A percentile compares a stretch with the other conserved stretches of the same genome.
These are phyloP conservation scores for Penicillium bovifimosum DNA, from an alignment of 495 filamentous ascomycete species.

Conservation along the genomic window DNA sequence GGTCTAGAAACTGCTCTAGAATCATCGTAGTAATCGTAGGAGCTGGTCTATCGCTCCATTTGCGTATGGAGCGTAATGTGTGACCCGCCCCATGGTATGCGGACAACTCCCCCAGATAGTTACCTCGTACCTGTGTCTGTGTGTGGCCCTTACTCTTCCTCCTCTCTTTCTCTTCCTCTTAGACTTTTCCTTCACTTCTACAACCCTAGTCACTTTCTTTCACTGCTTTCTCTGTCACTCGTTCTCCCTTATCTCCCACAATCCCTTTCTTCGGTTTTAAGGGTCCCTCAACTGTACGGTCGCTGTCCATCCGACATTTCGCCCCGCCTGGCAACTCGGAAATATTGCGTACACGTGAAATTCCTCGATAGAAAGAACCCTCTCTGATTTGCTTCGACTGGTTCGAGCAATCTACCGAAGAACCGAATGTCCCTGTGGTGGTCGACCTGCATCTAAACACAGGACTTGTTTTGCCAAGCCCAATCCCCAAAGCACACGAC, in stretches of 20 bases:
- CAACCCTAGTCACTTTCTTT: not conserved
- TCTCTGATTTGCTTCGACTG: conserved; percentile 3
- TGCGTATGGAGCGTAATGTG: not conserved
- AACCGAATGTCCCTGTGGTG: conserved; percentile 8
- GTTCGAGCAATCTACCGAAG: conserved; percentile 5
- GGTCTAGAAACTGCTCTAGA: conserved; percentile 1
- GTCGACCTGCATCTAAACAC: not conserved
- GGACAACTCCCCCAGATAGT: conserved; percentile 5
- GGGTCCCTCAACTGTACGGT: not conserved
- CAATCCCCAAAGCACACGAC: conserved; percentile 13
- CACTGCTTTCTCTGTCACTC: not conserved
- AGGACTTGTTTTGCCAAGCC: conserved; percentile 19
- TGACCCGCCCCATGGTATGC: conserved; percentile 8
- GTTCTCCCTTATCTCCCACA: not conserved
- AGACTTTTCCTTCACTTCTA: conserved; percentile 5
- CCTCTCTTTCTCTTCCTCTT: not conserved
- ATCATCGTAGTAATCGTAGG: conserved; percentile 1
- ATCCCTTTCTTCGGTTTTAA: not conserved
- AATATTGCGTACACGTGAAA: not conserved
- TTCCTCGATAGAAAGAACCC: not conserved
- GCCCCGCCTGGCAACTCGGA: not conserved
- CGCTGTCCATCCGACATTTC: not conserved
- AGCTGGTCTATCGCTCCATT: not conserved
- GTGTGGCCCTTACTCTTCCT: not conserved
- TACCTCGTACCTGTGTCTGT: too few relatives aligned